phyloP scores from a whole-genome alignment of 2,329 filamentous ascomycete species.

The Samsoniella hepiali region DNA sequence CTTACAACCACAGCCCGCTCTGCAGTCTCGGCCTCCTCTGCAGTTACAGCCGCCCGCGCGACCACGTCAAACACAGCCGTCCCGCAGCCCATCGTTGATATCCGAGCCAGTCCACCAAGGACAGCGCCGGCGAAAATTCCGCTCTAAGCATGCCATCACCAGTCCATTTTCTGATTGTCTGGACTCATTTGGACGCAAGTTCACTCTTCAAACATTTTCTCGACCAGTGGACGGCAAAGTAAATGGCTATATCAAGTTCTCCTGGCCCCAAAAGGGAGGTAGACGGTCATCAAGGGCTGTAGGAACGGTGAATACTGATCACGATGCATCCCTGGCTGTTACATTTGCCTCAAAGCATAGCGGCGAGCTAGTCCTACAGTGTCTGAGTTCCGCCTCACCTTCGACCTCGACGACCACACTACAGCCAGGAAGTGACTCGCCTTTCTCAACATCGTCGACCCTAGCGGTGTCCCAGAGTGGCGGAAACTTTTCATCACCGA shows the following conservation, averaged over 20 bases:
- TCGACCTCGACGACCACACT: not conserved
- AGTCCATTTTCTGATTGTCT: slow-evolving; percentile 35
- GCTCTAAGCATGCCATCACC: slow-evolving; percentile 19
- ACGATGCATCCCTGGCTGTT: not conserved
- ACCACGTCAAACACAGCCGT: not conserved
- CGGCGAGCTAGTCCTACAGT: not conserved
- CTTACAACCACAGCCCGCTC: not conserved
- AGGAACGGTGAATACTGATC: not conserved
- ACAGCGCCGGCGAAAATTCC: slow-evolving; percentile 18
- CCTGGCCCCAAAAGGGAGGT: slow-evolving; percentile 30
- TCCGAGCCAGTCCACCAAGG: slow-evolving; percentile 7
- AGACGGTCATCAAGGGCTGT: not conserved
- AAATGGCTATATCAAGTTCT: slow-evolving; percentile 39
- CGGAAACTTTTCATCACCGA: not conserved
- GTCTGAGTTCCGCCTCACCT: not conserved
- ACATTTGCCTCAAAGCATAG: not conserved
- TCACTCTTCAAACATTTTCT: slow-evolving; percentile 25
- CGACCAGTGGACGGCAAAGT: slow-evolving; percentile 34
- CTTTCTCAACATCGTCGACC: not conserved
- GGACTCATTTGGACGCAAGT: slow-evolving; percentile 28
- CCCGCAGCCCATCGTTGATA: not conserved
- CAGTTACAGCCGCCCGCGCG: not conserved
- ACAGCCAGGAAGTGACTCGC: not conserved
- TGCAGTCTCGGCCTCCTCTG: not conserved
- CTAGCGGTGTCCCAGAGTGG: not conserved